A percentile compares a stretch with the other conserved stretches of the same genome.
These are phyloP conservation scores for Hypholoma fasciculare DNA, from an alignment of 768 basidiomycete genomes.

Conservation along the genomic window DNA sequence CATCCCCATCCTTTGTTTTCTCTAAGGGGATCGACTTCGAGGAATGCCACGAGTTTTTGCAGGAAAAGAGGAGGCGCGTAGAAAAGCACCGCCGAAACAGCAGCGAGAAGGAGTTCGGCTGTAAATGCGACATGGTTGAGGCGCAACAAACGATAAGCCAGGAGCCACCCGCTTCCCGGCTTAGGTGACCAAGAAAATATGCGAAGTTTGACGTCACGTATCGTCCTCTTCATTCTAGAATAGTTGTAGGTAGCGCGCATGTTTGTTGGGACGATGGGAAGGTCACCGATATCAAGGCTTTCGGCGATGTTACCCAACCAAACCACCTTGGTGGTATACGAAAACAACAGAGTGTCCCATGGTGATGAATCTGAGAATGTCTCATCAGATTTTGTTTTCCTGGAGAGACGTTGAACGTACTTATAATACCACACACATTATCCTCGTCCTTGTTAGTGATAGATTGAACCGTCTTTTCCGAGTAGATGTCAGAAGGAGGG, in stretches of 20 bases:
- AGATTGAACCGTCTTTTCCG: slow-evolving; percentile 61
- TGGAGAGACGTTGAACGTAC: slow-evolving; percentile 26
- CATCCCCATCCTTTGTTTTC: slow-evolving; percentile 62
- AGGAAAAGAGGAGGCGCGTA: slow-evolving; percentile 44
- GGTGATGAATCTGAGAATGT: slow-evolving; percentile 48
- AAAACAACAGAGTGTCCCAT: slow-evolving; percentile 73
- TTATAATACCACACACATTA: slow-evolving; percentile 71
- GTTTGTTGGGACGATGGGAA: slow-evolving; percentile 75
- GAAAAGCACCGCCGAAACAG: slow-evolving; percentile 16
- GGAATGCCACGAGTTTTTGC: slow-evolving; percentile 53
- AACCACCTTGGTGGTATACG: slow-evolving; percentile 85
- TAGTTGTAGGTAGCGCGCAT: slow-evolving; percentile 73
- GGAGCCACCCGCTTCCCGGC: slow-evolving; percentile 16
- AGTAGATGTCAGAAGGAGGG: slow-evolving; percentile 73
- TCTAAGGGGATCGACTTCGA: slow-evolving; percentile 58
- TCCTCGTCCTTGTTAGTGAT: slow-evolving; percentile 64
- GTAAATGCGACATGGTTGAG: slow-evolving; percentile 11
- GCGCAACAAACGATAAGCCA: slow-evolving; percentile 15
- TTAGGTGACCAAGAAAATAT: slow-evolving; percentile 51
- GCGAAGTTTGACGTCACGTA: slow-evolving; percentile 49
- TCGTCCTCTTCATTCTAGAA: slow-evolving; percentile 58
- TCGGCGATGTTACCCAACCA: slow-evolving; percentile 75
- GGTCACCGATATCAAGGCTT: slow-evolving; percentile 82
- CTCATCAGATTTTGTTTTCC: neutral
- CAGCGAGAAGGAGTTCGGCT: slow-evolving; percentile 12